A percentile compares a stretch with the other conserved stretches of the same genome.
Conservation (phyloP, 2,329 filamentous ascomycete species). For the Diaporthe velutina region DNA sequence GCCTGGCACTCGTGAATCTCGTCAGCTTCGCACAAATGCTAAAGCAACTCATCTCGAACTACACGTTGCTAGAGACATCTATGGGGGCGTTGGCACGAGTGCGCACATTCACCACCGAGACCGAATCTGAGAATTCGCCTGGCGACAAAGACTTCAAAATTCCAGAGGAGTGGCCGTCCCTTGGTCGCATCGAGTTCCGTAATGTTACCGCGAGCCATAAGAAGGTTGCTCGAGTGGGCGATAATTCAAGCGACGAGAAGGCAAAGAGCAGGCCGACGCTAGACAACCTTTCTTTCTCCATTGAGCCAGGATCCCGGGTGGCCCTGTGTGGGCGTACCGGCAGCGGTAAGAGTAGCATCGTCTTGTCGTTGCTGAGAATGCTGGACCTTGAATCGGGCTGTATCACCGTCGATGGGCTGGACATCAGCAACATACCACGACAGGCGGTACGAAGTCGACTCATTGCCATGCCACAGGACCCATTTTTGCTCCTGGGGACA, state of each 20-base stretch:
- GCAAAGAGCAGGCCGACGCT: neutral
- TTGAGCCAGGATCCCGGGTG: neutral
- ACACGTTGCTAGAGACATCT: neutral
- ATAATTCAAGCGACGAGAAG: neutral
- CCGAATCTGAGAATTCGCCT: neutral
- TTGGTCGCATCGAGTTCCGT: neutral
- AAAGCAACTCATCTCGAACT: neutral
- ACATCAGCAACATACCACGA: neutral
- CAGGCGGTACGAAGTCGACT: neutral
- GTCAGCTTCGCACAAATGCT: neutral
- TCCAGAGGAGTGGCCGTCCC: neutral
- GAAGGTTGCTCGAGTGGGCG: neutral
- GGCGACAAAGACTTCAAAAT: neutral
- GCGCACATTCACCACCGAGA: neutral
- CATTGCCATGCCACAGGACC: neutral
- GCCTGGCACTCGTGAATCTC: neutral
- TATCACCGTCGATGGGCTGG: neutral
- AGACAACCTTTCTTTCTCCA: neutral
- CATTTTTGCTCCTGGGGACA: neutral
- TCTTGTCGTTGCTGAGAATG: neutral
- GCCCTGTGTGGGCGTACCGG: neutral
- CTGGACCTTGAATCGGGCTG: neutral
- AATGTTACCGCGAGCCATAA: neutral
- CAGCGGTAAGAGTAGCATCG: neutral
- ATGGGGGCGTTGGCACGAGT: neutral